Percentiles rank a stretch among this genome's conserved stretches.
phyloP scores from a whole-genome alignment of 225 moss, liverwort and hornwort genomes.

The Straminergon stramineum region DNA sequence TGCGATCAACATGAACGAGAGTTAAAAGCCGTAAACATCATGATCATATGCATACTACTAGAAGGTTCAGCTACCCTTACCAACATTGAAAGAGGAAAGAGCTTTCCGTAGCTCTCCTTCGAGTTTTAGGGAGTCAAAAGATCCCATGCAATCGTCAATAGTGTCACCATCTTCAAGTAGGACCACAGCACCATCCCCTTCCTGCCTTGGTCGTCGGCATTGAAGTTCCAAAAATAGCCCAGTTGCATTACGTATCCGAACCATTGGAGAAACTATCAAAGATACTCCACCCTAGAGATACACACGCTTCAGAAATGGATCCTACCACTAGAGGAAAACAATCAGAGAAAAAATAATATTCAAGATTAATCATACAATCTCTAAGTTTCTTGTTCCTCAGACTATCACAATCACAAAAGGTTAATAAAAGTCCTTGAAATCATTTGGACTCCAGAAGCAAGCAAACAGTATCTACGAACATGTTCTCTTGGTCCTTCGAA shows the following conservation, averaged over 20 bases:
- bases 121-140: slow-evolving; percentile 80
- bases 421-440: background rate
- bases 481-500: background rate
- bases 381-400: background rate
- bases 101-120: slow-evolving; percentile 78
- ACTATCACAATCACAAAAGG: background rate
- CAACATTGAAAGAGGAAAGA: slow-evolving; percentile 77
- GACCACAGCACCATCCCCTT: slow-evolving; percentile 81
- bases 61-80: slow-evolving; percentile 29
- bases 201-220: slow-evolving; percentile 66
- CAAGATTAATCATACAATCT: background rate
- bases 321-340: background rate
- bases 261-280: slow-evolving; percentile 83
- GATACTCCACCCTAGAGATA: slow-evolving; percentile 61
- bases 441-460: background rate
- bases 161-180: slow-evolving; percentile 83
- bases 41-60: background rate
- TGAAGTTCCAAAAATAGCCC: slow-evolving; percentile 72
- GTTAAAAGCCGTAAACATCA: background rate
- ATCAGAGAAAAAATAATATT: background rate
- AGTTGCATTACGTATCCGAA: slow-evolving; percentile 78
- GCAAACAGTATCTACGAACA: background rate
- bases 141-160: slow-evolving; percentile 89
- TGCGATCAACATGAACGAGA: background rate
- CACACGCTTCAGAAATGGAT: slow-evolving; percentile 10